phyloP scores from a whole-genome alignment of 257 asterid genomes.

The Vinca minor region DNA sequence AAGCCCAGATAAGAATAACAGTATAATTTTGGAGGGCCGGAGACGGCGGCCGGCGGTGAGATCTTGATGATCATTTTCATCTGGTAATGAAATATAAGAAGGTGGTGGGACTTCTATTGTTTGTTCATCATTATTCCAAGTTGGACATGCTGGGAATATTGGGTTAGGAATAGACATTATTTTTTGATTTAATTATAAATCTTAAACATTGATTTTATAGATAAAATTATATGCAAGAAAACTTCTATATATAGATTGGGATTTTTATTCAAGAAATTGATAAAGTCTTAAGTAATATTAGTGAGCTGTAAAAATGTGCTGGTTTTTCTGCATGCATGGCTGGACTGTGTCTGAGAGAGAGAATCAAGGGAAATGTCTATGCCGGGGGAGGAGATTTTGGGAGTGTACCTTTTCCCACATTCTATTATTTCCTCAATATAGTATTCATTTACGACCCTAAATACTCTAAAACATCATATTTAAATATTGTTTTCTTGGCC shows the following conservation, averaged over 20 bases:
- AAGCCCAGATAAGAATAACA: constrained; percentile 6
- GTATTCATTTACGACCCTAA: too few relatives aligned
- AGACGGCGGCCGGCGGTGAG: neutral
- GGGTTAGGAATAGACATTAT: neutral
- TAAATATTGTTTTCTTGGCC: too few relatives aligned
- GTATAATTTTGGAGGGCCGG: neutral
- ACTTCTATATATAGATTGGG: neutral
- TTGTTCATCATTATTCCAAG: neutral
- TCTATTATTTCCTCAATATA: too few relatives aligned
- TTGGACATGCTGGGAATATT: neutral
- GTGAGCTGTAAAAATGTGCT: neutral
- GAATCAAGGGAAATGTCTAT: neutral
- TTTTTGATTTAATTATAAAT: neutral
- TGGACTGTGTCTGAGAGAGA: neutral
- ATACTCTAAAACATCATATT: too few relatives aligned
- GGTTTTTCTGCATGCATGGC: constrained; percentile 4
- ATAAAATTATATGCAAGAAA: neutral
- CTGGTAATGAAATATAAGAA: neutral
- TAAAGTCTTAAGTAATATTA: neutral
- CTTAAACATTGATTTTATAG: neutral
- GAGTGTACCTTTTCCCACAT: neutral
- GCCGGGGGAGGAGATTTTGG: constrained; percentile 3
- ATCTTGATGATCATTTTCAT: neutral
- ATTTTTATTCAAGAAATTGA: neutral
- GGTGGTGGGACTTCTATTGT: neutral